phyloP scores from a whole-genome alignment of 495 filamentous ascomycete genomes.

The Lepraria neglecta region DNA sequence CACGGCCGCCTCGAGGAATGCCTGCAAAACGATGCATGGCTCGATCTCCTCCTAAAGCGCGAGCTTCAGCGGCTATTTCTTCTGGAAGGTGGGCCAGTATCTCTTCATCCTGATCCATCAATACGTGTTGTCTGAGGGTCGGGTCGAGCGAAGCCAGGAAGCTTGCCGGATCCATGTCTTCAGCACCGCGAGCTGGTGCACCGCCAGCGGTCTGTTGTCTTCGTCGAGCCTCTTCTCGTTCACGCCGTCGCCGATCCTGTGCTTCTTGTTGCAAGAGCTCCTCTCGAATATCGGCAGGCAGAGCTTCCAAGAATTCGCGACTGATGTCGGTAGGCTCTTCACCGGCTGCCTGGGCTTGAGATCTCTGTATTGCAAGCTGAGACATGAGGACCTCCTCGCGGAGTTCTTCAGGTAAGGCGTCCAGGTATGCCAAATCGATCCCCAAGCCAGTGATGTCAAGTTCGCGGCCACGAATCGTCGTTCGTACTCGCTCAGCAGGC shows the following conservation, averaged over 20 bases:
- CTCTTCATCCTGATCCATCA: constrained; percentile 88
- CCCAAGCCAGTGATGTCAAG: constrained; percentile 90
- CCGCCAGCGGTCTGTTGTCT: constrained; percentile 54
- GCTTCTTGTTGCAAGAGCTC: constrained; percentile 87
- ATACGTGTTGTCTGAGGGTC: constrained; percentile 71
- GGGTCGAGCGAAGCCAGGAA: constrained; percentile 90
- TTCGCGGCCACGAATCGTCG: constrained; percentile 74
- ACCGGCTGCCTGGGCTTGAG: constrained; percentile 69
- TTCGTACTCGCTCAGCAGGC: constrained; percentile 55
- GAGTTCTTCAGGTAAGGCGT: constrained; percentile 88
- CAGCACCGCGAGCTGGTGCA: constrained; percentile 52
- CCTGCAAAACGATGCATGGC: constrained; percentile 55
- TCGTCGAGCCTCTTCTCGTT: constrained; percentile 69
- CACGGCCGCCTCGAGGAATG: constrained; percentile 42
- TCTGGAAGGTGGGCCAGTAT: constrained; percentile 77
- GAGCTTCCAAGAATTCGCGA: constrained; percentile 87
- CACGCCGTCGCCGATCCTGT: constrained; percentile 79
- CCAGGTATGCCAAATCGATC: constrained; percentile 89
- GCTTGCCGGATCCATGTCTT: constrained; percentile 89
- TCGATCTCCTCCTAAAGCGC: constrained; percentile 58
- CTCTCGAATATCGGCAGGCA: constrained; percentile 81
- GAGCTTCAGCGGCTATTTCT: constrained; percentile 79
- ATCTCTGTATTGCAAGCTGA: constrained; percentile 74
- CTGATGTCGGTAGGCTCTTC: constrained; percentile 83
- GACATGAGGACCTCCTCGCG: constrained; percentile 91